Evolutionary conservation across 208 protist genomes (phyloP).

Genomic region (Trypanosoma cruzi): DNA sequence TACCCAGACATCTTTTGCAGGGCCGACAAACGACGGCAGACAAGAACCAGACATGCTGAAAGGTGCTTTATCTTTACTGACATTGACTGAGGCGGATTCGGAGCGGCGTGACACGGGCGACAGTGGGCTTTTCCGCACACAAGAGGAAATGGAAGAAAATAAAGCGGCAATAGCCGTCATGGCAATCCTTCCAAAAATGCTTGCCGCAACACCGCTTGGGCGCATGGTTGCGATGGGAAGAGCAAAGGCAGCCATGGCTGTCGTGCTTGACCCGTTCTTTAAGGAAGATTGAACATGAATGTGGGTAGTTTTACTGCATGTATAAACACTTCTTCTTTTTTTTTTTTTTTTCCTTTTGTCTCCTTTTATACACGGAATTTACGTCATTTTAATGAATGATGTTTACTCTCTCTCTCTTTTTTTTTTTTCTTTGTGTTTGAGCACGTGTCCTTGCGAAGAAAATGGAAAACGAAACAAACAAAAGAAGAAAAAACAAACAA

Average conservation of each 20-base stretch:
- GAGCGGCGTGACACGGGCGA: background rate
- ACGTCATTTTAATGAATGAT: background rate
- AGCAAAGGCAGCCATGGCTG: constrained; percentile 16
- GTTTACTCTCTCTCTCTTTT: constrained; percentile 1
- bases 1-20: too few relatives aligned
- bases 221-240: constrained; percentile 15
- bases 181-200: constrained; percentile 4
- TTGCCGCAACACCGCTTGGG: constrained; percentile 8
- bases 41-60: background rate
- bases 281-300: constrained; percentile 11
- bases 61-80: background rate
- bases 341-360: background rate
- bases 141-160: background rate
- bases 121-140: background rate
- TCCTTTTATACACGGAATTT: constrained; percentile 1
- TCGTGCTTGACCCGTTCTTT: constrained; percentile 27
- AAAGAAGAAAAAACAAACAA: too few relatives aligned
- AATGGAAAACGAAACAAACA: background rate
- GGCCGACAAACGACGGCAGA: background rate
- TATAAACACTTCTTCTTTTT: background rate
- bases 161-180: background rate
- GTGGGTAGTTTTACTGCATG: background rate
- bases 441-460: background rate
- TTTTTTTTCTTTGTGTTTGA: background rate
- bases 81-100: background rate